Evolutionary conservation across 2,329 filamentous ascomycete genomes (phyloP).

Genomic region (Pestalotiopsis sp.): DNA sequence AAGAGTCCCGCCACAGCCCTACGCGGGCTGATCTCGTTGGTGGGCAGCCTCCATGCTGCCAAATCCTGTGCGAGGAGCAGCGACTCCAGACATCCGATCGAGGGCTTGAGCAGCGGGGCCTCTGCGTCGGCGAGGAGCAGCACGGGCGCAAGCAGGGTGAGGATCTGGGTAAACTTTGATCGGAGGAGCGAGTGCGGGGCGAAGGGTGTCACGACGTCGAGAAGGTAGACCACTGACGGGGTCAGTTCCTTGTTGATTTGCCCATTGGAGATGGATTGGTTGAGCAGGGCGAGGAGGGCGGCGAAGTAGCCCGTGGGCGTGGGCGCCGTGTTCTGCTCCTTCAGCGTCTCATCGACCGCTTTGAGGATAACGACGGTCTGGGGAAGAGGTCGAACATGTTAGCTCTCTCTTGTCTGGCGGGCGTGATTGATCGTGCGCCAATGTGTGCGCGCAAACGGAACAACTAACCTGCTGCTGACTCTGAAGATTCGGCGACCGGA

Average conservation of each 20-base stretch:
- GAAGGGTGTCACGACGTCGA: slow-evolving; percentile 87
- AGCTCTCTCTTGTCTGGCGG: not conserved
- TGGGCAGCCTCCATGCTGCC: slow-evolving; percentile 82
- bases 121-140: slow-evolving; percentile 81
- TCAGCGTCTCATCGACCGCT: slow-evolving; percentile 90
- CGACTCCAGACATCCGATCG: slow-evolving; percentile 93
- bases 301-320: slow-evolving; percentile 94
- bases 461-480: slow-evolving; percentile 85
- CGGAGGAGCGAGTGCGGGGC: slow-evolving; percentile 85
- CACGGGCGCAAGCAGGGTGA: slow-evolving; percentile 82
- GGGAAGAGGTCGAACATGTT: slow-evolving; percentile 11
- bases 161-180: slow-evolving; percentile 93
- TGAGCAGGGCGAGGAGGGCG: slow-evolving; percentile 85
- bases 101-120: slow-evolving; percentile 81
- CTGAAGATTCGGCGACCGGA: slow-evolving; percentile 93
- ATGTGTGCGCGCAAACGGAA: not conserved
- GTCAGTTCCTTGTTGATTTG: slow-evolving; percentile 81
- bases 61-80: slow-evolving; percentile 87
- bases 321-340: slow-evolving; percentile 80
- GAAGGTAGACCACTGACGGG: slow-evolving; percentile 88
- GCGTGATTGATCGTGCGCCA: slow-evolving; percentile 3
- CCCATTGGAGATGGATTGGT: slow-evolving; percentile 71
- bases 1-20: slow-evolving; percentile 85
- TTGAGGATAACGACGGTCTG: slow-evolving; percentile 85
- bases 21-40: slow-evolving; percentile 81